Base-by-base conservation (phyloP, 208 protist genomes). In the Acanthamoeba rhysodes region DNA sequence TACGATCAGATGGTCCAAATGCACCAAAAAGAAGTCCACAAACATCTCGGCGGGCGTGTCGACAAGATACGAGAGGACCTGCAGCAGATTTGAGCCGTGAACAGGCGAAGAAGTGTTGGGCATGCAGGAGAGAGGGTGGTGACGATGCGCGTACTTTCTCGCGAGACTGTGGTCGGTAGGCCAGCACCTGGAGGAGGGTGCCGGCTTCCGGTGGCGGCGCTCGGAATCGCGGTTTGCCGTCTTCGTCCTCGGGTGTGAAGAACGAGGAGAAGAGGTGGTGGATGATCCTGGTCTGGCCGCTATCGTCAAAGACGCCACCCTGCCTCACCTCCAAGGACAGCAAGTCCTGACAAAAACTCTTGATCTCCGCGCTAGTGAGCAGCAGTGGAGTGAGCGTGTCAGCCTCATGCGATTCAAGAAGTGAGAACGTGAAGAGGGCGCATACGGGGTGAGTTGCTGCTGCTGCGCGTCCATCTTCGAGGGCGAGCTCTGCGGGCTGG, bases 221-320 rank as follows among this genome's bases (percentile, higher is more conserved):
- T 27, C 80, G 41, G 34, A 88, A 88, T 20, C 80, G 80, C 12
- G 80, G 80, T 64, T 88, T 88, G 41, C 80, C 80, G 45, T 64
- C 29, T 12, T 88, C 80, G 50, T 55, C 53, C 80, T 88, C 80
- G 50, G 48, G 45, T 16, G 80, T 64, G 50, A 88, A 88, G 53
- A 88, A 88, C 2, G 45, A 88, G 27, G 80, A 55, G 34, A 88
- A 88, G 50, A 88, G 80, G 20, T 88, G 80, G 53, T 88, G 80
- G 34, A 88, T 88, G 53, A 88, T 88, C 50, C 80, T 88, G 14
- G 80, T 88, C 53, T 88, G 80, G 22, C 80, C 80, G 80, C 80
- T 88, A 64, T 88, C 80, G 50, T 88, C 80, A 64, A 88, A 88
- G 48, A 88, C 80, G 18, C 80, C 80, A 41, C 80, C 80, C 64